Conservation (phyloP, 331 rosid genomes). For the Malus hybrid region DNA sequence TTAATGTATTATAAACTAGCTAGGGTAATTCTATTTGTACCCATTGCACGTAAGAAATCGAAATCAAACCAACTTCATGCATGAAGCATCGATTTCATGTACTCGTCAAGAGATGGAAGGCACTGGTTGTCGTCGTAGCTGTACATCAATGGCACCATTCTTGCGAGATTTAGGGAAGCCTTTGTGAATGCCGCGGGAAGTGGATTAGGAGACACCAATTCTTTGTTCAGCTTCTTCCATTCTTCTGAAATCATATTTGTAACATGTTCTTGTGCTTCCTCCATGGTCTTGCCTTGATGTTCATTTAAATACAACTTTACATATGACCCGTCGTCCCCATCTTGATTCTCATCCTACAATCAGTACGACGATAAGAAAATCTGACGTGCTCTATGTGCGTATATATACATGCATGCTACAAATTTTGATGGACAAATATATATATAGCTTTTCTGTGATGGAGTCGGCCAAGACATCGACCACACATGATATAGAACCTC, state of each 20-base stretch:
- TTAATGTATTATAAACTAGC: too few species aligned
- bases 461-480: too few species aligned
- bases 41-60: too few species aligned
- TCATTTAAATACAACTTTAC: slow-evolving; percentile 45
- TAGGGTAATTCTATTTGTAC: too few species aligned
- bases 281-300: slow-evolving; percentile 17
- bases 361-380: too few species aligned
- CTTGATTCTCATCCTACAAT: slow-evolving; percentile 34
- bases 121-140: slow-evolving; percentile 12
- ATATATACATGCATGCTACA: too few species aligned
- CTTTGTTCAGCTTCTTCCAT: slow-evolving; percentile 51
- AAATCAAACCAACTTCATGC: neutral
- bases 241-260: slow-evolving; percentile 28
- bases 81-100: slow-evolving; percentile 22
- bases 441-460: too few species aligned
- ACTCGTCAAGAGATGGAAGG: slow-evolving; percentile 18
- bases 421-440: too few species aligned
- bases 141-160: slow-evolving; percentile 26
- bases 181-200: slow-evolving; percentile 36
- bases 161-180: slow-evolving; percentile 42
- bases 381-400: too few species aligned
- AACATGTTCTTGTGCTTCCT: slow-evolving; percentile 20
- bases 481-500: too few species aligned
- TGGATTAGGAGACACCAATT: slow-evolving; percentile 22
- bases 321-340: slow-evolving; percentile 58